Conservation (phyloP, 2,329 filamentous ascomycete genomes). For the Trichoderma sp. region DNA sequence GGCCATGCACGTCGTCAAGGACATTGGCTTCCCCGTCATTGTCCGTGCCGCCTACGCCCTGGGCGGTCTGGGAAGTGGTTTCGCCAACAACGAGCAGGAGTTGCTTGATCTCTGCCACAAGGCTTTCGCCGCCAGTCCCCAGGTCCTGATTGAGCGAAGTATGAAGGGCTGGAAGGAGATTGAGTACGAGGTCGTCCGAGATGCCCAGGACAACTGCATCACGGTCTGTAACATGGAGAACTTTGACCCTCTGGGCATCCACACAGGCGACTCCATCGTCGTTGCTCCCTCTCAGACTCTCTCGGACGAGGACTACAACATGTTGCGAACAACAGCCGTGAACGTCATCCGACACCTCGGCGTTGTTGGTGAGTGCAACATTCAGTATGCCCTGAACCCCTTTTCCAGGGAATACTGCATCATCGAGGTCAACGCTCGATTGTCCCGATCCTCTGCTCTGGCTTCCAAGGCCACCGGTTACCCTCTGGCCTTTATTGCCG, state of each 20-base stretch:
- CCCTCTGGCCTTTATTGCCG: slow-evolving; percentile 92
- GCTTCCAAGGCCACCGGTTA: slow-evolving; percentile 98
- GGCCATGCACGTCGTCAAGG: slow-evolving; percentile 82
- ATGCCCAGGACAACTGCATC: slow-evolving; percentile 96
- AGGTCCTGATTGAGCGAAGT: slow-evolving; percentile 93
- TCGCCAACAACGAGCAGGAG: slow-evolving; percentile 84
- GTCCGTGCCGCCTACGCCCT: slow-evolving; percentile 95
- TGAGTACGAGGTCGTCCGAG: slow-evolving; percentile 96
- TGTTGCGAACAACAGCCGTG: slow-evolving; percentile 94
- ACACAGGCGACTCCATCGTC: slow-evolving; percentile 97
- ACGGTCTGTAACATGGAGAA: slow-evolving; percentile 99
- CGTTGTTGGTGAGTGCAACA: slow-evolving; percentile 98
- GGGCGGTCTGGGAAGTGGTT: slow-evolving; percentile 92
- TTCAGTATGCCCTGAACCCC: slow-evolving; percentile 96
- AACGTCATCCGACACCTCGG: slow-evolving; percentile 97
- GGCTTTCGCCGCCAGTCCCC: slow-evolving; percentile 91
- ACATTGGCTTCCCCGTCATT: slow-evolving; percentile 95
- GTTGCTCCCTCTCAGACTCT: slow-evolving; percentile 96
- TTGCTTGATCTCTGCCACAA: slow-evolving; percentile 88
- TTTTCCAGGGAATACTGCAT: slow-evolving; percentile 97
- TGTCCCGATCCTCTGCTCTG: slow-evolving; percentile 92
- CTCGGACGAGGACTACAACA: slow-evolving; percentile 98
- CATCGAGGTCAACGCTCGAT: slow-evolving; percentile 96
- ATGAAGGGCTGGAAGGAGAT: slow-evolving; percentile 99
- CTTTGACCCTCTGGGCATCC: slow-evolving; percentile 96